A percentile compares a stretch with the other conserved stretches of the same genome.
Conservation (phyloP, 1,139 yeast species). For the Citeromyces hawaiiensis region DNA sequence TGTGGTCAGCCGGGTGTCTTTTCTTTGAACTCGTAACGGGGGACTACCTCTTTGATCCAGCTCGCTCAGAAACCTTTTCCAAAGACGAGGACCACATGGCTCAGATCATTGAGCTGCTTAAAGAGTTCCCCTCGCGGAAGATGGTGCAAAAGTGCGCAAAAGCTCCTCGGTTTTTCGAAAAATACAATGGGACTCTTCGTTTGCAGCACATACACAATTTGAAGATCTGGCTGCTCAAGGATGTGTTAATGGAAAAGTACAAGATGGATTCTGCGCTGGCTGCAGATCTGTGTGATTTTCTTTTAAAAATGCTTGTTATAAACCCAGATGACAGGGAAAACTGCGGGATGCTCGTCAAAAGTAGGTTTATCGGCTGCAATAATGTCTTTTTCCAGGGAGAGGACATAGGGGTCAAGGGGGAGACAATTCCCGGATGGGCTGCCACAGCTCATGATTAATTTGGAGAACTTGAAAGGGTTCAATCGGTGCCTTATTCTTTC, state of each 20-base stretch:
- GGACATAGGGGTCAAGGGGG: not conserved
- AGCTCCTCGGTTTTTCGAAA: slow-evolving; percentile 38
- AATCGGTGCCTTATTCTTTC: too few relatives aligned
- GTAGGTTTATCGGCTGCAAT: not conserved
- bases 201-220: slow-evolving; percentile 38
- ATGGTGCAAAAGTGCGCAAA: slow-evolving; percentile 39
- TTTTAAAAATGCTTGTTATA: slow-evolving; percentile 58
- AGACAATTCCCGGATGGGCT: not conserved
- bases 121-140: slow-evolving; percentile 36
- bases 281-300: slow-evolving; percentile 42
- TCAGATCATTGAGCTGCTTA: slow-evolving; percentile 65
- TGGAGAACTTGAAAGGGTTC: too few relatives aligned
- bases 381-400: not conserved
- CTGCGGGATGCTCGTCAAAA: slow-evolving; percentile 65
- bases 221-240: slow-evolving; percentile 56
- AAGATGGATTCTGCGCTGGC: slow-evolving; percentile 44
- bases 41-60: slow-evolving; percentile 77
- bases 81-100: slow-evolving; percentile 85
- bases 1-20: slow-evolving; percentile 79
- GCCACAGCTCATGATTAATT: not conserved
- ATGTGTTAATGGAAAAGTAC: slow-evolving; percentile 63
- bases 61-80: slow-evolving; percentile 44
- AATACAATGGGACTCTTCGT: slow-evolving; percentile 30
- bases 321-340: slow-evolving; percentile 65
- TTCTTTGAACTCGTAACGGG: slow-evolving; percentile 75